Evolutionary conservation across 805 yeast genomes (phyloP).

Genomic region (Yamadazyma olivae): DNA sequence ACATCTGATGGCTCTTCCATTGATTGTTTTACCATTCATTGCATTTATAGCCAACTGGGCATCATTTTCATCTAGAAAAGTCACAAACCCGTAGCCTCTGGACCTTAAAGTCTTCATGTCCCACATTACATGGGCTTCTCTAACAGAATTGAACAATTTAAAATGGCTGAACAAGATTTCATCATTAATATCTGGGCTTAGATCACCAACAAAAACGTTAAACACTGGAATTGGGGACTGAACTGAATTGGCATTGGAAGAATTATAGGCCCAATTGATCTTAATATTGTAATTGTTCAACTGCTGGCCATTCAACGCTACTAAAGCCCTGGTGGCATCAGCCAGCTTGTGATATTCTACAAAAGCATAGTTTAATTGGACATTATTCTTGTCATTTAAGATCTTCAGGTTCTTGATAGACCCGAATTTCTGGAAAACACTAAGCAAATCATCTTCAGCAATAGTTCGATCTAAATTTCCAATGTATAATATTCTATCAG

Average conservation of each 20-base stretch:
- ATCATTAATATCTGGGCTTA: conserved; percentile 79
- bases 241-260: conserved; percentile 59
- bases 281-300: conserved; percentile 55
- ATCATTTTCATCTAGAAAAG: conserved; percentile 61
- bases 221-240: conserved; percentile 43
- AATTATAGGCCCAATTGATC: conserved; percentile 83
- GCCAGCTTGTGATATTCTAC: conserved; percentile 63
- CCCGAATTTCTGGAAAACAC: conserved; percentile 61
- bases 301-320: conserved; percentile 55
- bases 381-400: conserved; percentile 69
- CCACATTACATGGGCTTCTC: conserved; percentile 95
- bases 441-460: conserved; percentile 59
- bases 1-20: conserved; percentile 75
- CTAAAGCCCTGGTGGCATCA: conserved; percentile 62
- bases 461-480: conserved; percentile 68
- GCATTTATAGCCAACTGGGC: conserved; percentile 71
- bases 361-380: conserved; percentile 78
- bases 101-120: conserved; percentile 93
- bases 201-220: conserved; percentile 84
- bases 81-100: conserved; percentile 88
- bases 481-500: conserved; percentile 70
- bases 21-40: conserved; percentile 71
- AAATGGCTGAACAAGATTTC: conserved; percentile 62
- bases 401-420: conserved; percentile 64
- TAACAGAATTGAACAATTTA: conserved; percentile 50